A percentile compares a stretch with the other conserved stretches of the same genome.
Conservation (phyloP, 23 red algal genomes). For the Chondrus crispus region DNA sequence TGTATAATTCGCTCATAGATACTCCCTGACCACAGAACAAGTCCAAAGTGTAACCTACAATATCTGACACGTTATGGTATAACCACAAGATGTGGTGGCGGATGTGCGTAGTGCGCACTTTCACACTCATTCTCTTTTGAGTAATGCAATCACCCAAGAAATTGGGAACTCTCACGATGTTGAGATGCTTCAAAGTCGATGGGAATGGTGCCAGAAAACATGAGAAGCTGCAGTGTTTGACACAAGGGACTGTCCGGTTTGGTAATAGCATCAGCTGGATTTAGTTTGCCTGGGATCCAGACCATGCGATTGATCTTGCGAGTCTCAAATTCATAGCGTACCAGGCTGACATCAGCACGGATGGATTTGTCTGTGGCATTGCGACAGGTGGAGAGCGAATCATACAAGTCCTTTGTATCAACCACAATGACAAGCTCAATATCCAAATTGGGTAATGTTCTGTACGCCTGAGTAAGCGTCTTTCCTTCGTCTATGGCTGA, state of each 20-base stretch:
- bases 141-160: neutral
- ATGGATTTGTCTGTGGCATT: slow-evolving; percentile 14
- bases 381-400: neutral
- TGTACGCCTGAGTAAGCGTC: neutral
- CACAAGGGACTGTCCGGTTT: slow-evolving; percentile 24
- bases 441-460: neutral
- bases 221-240: neutral
- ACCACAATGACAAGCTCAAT: slow-evolving; percentile 11
- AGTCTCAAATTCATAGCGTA: slow-evolving; percentile 38
- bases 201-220: neutral
- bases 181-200: neutral
- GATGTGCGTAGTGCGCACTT: no score
- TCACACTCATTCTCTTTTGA: neutral
- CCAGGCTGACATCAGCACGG: slow-evolving; percentile 9
- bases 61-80: no score
- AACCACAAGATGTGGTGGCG: no score
- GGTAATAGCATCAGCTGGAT: slow-evolving; percentile 1
- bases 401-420: slow-evolving; percentile 10
- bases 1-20: no score
- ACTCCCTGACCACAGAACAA: no score
- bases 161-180: neutral
- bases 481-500: slow-evolving; percentile 21
- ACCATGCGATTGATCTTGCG: neutral
- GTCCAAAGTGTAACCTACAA: no score
- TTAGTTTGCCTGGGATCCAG: slow-evolving; percentile 15